Conservation (phyloP, 345 rosid species). For the Acer yangbiense region DNA sequence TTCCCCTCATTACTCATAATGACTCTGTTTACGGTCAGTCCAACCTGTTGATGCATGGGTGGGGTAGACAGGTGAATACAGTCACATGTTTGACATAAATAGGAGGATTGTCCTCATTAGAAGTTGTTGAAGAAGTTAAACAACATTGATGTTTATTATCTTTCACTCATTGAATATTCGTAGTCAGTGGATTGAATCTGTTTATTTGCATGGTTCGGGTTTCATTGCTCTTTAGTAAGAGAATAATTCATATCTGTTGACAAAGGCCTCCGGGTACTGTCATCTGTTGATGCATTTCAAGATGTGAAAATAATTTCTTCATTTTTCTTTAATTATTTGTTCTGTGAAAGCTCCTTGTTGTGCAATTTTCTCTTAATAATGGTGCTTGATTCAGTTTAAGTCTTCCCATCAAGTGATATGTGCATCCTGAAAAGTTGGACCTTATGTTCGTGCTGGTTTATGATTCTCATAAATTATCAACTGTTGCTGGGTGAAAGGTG, state of each 20-base stretch:
- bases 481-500: background rate
- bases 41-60: slow-evolving; percentile 24
- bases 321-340: background rate
- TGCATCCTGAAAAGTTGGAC: slow-evolving; percentile 1
- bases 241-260: background rate
- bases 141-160: background rate
- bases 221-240: background rate
- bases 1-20: background rate
- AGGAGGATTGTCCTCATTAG: background rate
- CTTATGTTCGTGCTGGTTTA: slow-evolving; percentile 1
- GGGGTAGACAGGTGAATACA: slow-evolving; percentile 17
- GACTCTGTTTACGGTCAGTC: slow-evolving; percentile 21
- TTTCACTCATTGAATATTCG: background rate
- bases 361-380: background rate
- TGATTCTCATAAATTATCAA: background rate
- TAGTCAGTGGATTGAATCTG: background rate
- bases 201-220: background rate
- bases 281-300: background rate
- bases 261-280: background rate
- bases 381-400: slow-evolving; percentile 10
- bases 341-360: background rate
- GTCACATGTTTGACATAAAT: background rate
- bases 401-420: slow-evolving; percentile 3
- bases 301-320: background rate
- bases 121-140: background rate